These are phyloP conservation scores for Hemileia vastatrix DNA, from an alignment of 1,284 basidiomycete genomes.

Conservation along the genomic window DNA sequence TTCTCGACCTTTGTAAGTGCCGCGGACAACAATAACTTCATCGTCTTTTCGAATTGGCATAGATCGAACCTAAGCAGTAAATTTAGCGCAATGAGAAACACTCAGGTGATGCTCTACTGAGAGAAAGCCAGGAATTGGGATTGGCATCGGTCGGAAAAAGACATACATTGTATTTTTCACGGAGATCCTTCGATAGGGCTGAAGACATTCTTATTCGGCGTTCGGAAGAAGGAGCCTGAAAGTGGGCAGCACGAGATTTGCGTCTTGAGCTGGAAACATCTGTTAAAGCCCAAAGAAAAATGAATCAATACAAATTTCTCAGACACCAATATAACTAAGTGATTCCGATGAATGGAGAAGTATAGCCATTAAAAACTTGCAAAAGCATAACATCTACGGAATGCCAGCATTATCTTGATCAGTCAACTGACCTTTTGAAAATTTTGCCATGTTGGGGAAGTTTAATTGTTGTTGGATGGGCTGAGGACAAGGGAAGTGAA, in stretches of 20 bases:
- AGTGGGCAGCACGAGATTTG: conserved; percentile 96
- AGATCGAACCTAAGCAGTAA: conserved; percentile 61
- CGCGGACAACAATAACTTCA: conserved; percentile 81
- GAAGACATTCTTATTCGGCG: conserved; percentile 21
- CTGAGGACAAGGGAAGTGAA: not conserved
- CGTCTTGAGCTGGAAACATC: conserved; percentile 80
- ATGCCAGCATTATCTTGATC: too few species aligned
- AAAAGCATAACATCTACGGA: too few species aligned
- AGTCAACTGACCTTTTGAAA: conserved; percentile 4
- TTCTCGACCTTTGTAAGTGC: conserved; percentile 73
- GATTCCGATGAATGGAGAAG: too few species aligned
- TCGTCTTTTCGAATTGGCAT: conserved; percentile 96
- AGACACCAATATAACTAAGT: too few species aligned
- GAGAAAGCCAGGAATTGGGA: not conserved
- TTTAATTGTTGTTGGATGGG: not conserved
- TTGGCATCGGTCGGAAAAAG: not conserved
- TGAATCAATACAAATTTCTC: too few species aligned
- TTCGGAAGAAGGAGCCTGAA: conserved; percentile 64
- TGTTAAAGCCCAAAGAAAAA: conserved; percentile 42
- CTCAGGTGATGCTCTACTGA: not conserved
- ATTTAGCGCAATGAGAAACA: not conserved
- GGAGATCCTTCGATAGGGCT: conserved; percentile 12
- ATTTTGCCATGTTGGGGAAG: conserved; percentile 1
- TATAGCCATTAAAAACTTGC: too few species aligned
- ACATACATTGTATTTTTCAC: conserved; percentile 16